These are phyloP conservation scores for Boletus barrowsii DNA, from an alignment of 768 basidiomycete genomes.

Conservation along the genomic window DNA sequence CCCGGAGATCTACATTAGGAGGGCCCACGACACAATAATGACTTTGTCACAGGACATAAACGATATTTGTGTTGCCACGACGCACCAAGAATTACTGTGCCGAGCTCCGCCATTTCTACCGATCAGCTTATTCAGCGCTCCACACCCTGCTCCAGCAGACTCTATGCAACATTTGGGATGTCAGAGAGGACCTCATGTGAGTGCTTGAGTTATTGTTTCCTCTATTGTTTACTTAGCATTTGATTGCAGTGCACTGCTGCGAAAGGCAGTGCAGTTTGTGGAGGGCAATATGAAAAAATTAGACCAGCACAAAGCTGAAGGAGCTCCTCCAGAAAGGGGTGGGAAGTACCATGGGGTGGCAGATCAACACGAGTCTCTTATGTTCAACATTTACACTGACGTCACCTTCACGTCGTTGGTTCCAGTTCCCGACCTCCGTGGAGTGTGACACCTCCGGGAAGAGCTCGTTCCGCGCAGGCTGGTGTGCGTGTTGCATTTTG, in stretches of 20 bases:
- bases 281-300: conserved; percentile 39
- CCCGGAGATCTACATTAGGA: conserved; percentile 49
- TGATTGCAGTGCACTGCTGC: conserved; percentile 46
- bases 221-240: neutral
- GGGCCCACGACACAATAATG: conserved; percentile 70
- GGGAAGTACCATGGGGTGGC: conserved; percentile 53
- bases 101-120: conserved; percentile 56
- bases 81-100: conserved; percentile 59
- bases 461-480: conserved; percentile 41
- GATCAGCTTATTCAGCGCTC: conserved; percentile 54
- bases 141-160: conserved; percentile 54
- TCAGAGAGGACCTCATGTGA: conserved; percentile 69
- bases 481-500: conserved; percentile 51
- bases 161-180: conserved; percentile 66
- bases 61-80: conserved; percentile 67
- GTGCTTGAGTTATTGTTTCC: conserved; percentile 10
- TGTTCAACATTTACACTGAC: conserved; percentile 64
- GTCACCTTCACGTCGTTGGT: conserved; percentile 44
- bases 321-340: conserved; percentile 50
- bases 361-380: conserved; percentile 43
- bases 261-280: conserved; percentile 48
- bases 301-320: conserved; percentile 31
- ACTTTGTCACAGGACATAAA: conserved; percentile 50
- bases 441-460: conserved; percentile 56
- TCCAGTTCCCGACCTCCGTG: conserved; percentile 50